phyloP scores from a whole-genome alignment of 2,329 filamentous ascomycete genomes.

The Penicillium sp. region DNA sequence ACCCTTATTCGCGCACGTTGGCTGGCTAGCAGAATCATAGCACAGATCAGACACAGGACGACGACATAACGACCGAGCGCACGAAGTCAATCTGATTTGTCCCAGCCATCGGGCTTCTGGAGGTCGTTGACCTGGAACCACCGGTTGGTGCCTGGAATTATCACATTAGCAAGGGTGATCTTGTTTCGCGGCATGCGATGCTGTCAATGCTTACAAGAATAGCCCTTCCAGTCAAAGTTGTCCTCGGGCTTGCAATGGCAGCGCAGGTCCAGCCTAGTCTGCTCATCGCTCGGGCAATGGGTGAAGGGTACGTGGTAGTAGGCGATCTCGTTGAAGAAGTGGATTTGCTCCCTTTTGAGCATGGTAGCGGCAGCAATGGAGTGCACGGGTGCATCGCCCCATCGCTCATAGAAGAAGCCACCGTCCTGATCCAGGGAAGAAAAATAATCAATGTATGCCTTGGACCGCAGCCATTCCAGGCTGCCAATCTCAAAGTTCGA shows the following conservation, averaged over 20 bases:
- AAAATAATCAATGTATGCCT: conserved; percentile 90
- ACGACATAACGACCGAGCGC: conserved; percentile 29
- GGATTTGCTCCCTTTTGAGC: conserved; percentile 88
- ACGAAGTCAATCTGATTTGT: conserved; percentile 62
- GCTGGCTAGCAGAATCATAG: conserved; percentile 27
- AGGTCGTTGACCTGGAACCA: conserved; percentile 83
- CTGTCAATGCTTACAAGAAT: conserved; percentile 74
- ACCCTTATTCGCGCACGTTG: conserved; percentile 27
- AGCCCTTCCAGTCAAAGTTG: conserved; percentile 99
- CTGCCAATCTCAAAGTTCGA: conserved; percentile 98
- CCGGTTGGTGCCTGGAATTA: conserved; percentile 71
- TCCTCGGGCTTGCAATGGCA: conserved; percentile 95
- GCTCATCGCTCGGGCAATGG: conserved; percentile 90
- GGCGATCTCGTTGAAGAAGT: conserved; percentile 99
- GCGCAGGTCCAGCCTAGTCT: conserved; percentile 79
- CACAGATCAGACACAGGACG: conserved; percentile 24
- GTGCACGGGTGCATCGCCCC: conserved; percentile 96
- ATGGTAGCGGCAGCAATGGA: conserved; percentile 91
- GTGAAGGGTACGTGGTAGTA: conserved; percentile 99
- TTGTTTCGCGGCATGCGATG: neutral
- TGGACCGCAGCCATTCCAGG: conserved; percentile 87
- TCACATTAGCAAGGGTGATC: conserved; percentile 1
- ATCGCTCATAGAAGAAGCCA: conserved; percentile 98
- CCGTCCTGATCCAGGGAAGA: conserved; percentile 84
- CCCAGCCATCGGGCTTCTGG: conserved; percentile 82